phyloP scores from a whole-genome alignment of 164 flowering plant genomes.

The Dillenia turbinata region DNA sequence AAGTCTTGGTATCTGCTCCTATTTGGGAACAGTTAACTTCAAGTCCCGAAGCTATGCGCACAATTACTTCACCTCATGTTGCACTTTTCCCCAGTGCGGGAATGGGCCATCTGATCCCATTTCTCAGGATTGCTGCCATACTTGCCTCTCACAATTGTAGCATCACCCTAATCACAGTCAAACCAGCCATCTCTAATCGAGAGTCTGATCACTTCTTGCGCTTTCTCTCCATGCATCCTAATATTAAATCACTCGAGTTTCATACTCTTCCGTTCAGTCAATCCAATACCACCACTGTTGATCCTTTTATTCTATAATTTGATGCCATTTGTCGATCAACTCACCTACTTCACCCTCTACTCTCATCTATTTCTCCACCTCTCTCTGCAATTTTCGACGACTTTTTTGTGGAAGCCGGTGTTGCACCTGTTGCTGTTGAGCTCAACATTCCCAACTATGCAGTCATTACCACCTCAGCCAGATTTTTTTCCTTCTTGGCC shows the following conservation, averaged over 20 bases:
- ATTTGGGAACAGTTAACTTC: too few relatives aligned
- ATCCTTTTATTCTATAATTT: too few relatives aligned
- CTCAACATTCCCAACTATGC: conserved; percentile 29
- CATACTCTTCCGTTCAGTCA: conserved; percentile 12
- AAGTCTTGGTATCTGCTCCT: too few relatives aligned
- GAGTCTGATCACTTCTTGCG: conserved; percentile 22
- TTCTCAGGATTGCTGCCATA: conserved; percentile 36
- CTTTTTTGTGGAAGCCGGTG: not conserved
- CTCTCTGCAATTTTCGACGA: too few relatives aligned
- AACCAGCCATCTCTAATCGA: conserved; percentile 27
- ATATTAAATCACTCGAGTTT: conserved; percentile 12
- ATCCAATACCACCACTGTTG: not conserved
- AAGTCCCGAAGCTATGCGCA: too few relatives aligned
- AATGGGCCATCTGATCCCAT: conserved; percentile 44
- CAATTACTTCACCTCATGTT: conserved; percentile 11
- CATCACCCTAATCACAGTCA: conserved; percentile 29
- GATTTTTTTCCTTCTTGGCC: conserved; percentile 27
- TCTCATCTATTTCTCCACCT: not conserved
- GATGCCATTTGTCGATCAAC: not conserved
- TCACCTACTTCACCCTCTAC: conserved; percentile 16
- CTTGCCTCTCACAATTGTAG: conserved; percentile 18
- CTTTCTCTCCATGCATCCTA: conserved; percentile 18
- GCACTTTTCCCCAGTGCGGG: conserved; percentile 43
- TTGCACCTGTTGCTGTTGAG: conserved; percentile 2
- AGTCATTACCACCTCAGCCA: conserved; percentile 35